These are phyloP conservation scores for Evernia prunastri DNA, from an alignment of 495 filamentous ascomycete genomes.

Conservation along the genomic window DNA sequence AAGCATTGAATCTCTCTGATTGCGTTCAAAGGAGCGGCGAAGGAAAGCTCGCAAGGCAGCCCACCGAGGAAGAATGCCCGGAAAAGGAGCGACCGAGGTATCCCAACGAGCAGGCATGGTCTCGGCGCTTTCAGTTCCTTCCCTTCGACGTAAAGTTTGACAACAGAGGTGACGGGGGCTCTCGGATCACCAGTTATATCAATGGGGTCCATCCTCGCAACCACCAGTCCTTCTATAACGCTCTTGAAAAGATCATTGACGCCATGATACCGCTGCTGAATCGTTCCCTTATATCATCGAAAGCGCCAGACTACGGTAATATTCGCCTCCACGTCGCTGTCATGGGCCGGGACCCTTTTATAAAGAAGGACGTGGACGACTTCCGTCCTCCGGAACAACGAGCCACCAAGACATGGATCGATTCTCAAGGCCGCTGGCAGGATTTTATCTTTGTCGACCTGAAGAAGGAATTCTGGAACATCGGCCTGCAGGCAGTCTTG, in stretches of 20 bases:
- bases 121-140: constrained; percentile 36
- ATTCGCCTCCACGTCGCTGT: constrained; percentile 22
- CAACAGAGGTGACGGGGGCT: constrained; percentile 6
- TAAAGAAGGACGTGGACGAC: constrained; percentile 28
- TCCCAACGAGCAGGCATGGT: constrained; percentile 40
- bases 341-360: constrained; percentile 26
- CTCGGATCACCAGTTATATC: constrained; percentile 40
- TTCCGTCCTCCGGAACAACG: constrained; percentile 15
- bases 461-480: constrained; percentile 35
- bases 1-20: constrained; percentile 29
- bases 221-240: constrained; percentile 32
- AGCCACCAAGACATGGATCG: constrained; percentile 12
- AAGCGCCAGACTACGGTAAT: constrained; percentile 27
- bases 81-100: constrained; percentile 32
- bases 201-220: constrained; percentile 43
- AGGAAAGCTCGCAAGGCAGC: constrained; percentile 27
- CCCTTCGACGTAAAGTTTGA: constrained; percentile 37
- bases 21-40: constrained; percentile 28
- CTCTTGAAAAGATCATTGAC: constrained; percentile 41
- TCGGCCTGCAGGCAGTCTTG: constrained; percentile 38
- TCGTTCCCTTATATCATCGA: constrained; percentile 37
- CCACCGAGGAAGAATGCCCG: constrained; percentile 13
- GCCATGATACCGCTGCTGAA: constrained; percentile 40
- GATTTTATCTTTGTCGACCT: constrained; percentile 29
- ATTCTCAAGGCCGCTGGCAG: constrained; percentile 28